These are phyloP conservation scores for Aquilaria yunnanensis DNA, from an alignment of 345 rosid species.

Conservation along the genomic window DNA sequence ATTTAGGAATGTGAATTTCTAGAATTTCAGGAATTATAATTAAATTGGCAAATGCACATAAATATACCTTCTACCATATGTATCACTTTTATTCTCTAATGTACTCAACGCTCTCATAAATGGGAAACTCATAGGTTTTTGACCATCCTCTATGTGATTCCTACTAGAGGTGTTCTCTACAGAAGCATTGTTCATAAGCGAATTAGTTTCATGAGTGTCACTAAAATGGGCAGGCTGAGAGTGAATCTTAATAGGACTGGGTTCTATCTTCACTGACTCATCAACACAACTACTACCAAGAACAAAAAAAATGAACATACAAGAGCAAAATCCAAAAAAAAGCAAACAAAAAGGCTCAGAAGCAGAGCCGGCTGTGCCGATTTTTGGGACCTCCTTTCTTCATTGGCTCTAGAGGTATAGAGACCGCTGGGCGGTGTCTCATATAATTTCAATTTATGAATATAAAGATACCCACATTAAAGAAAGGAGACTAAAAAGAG, in stretches of 20 bases:
- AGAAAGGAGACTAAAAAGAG: background rate
- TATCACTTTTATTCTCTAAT: conserved; percentile 69
- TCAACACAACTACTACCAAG: conserved; percentile 29
- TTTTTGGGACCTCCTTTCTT: conserved; percentile 56
- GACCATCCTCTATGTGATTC: too few relatives aligned
- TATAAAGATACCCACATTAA: conserved; percentile 15
- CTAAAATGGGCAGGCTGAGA: conserved; percentile 20
- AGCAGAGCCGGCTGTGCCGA: conserved; percentile 46
- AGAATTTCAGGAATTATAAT: too few relatives aligned
- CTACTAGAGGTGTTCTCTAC: too few relatives aligned
- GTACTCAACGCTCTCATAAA: conserved; percentile 71
- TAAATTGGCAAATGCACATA: conserved; percentile 37
- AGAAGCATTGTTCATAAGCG: background rate
- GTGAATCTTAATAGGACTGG: conserved; percentile 16
- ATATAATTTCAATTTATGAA: conserved; percentile 12
- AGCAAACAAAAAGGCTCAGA: conserved; percentile 43
- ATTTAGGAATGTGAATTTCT: too few relatives aligned
- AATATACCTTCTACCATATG: conserved; percentile 78
- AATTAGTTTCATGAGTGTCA: conserved; percentile 16
- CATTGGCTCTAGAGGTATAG: conserved; percentile 33
- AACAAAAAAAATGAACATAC: conserved; percentile 59
- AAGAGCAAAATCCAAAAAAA: conserved; percentile 62
- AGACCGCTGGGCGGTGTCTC: conserved; percentile 59
- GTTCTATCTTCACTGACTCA: conserved; percentile 28
- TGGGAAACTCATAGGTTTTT: conserved; percentile 22